Evolutionary conservation across 805 yeast genomes (phyloP).

Genomic region (Zygoascus bituminiphila): DNA sequence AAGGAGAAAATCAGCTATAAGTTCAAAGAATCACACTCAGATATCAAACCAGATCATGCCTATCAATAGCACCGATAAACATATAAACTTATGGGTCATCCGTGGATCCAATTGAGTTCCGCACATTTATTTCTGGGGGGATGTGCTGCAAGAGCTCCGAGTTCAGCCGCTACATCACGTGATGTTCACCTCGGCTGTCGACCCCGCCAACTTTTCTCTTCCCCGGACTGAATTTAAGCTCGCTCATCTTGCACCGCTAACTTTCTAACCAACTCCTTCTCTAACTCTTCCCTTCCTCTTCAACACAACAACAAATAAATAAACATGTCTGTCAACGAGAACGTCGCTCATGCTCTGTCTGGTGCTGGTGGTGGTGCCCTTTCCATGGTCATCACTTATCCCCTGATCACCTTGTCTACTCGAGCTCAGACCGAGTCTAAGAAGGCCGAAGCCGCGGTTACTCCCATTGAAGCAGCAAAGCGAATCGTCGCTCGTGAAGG

Average conservation of each 20-base stretch:
- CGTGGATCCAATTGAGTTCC: too few species aligned
- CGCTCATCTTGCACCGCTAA: too few species aligned
- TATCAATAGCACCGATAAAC: too few species aligned
- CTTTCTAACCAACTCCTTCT: too few species aligned
- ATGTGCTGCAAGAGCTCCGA: too few species aligned
- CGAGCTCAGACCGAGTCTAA: constrained; percentile 66
- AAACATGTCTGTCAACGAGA: constrained; percentile 25
- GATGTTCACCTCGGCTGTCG: constrained; percentile 1
- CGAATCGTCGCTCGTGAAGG: constrained; percentile 53
- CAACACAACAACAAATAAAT: neutral
- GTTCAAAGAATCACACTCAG: too few species aligned
- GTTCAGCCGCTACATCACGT: too few species aligned
- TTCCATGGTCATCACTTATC: constrained; percentile 81
- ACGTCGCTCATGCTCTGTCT: constrained; percentile 79
- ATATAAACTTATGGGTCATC: too few species aligned
- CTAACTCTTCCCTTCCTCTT: neutral
- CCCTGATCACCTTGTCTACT: constrained; percentile 78
- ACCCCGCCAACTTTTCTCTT: neutral
- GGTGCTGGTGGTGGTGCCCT: constrained; percentile 93
- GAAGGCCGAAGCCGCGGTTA: constrained; percentile 15
- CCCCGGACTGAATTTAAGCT: neutral
- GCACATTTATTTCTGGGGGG: too few species aligned
- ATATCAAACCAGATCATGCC: too few species aligned
- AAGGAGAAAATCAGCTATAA: too few species aligned
- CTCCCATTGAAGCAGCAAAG: constrained; percentile 34